Evolutionary conservation across 2,329 filamentous ascomycete genomes (phyloP).

Genomic region (Escovopsis sp.): DNA sequence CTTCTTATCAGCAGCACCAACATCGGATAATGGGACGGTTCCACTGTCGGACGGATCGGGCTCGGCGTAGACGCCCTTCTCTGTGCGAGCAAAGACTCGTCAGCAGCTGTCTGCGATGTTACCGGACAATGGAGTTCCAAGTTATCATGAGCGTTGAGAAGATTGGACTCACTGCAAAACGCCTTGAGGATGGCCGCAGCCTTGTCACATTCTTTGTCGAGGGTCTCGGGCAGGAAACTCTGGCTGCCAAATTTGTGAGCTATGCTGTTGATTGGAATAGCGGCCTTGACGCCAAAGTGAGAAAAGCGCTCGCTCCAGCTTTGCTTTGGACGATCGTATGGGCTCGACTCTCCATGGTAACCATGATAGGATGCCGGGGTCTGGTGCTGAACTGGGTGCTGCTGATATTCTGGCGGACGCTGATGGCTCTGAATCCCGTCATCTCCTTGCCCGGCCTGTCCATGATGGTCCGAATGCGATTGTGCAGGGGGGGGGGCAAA

Average conservation of each 20-base stretch:
- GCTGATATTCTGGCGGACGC: conserved; percentile 1
- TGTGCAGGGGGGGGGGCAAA: conserved; percentile 15
- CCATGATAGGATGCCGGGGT: background rate
- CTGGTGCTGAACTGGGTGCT: background rate
- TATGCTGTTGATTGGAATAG: conserved; percentile 63
- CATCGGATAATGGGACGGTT: conserved; percentile 13
- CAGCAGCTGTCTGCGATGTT: conserved; percentile 6
- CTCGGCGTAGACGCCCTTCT: conserved; percentile 37
- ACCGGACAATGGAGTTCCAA: too few relatives aligned
- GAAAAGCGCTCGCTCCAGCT: conserved; percentile 17
- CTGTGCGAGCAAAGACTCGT: conserved; percentile 16
- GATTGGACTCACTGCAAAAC: conserved; percentile 57
- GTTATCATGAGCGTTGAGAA: too few relatives aligned
- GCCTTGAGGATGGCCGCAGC: conserved; percentile 68
- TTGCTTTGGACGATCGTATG: conserved; percentile 1
- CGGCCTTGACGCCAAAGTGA: conserved; percentile 28
- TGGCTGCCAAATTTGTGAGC: conserved; percentile 72
- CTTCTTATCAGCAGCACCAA: conserved; percentile 14
- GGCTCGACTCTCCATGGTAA: background rate
- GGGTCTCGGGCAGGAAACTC: conserved; percentile 69
- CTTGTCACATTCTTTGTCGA: conserved; percentile 87
- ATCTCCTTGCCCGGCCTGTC: conserved; percentile 4
- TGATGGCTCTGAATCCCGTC: background rate
- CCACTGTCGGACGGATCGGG: conserved; percentile 9
- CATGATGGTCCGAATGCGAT: background rate